Percentiles rank a stretch among this genome's conserved stretches.
Conservation (phyloP, 2,329 filamentous ascomycete species). For the Aspergillus uvarum region DNA sequence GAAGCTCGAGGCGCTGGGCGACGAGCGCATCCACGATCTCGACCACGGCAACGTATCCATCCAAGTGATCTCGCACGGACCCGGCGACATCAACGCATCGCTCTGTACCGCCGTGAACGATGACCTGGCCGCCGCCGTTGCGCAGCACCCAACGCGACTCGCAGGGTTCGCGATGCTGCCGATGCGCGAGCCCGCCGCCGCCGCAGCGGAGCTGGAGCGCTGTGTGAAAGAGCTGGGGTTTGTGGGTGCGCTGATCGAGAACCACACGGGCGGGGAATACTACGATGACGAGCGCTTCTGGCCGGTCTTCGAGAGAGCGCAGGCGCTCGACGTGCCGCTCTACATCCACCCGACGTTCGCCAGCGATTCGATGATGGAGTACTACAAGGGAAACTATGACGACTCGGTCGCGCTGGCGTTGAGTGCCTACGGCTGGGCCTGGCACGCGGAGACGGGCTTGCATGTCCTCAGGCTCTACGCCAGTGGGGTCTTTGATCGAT, state of each 20-base stretch:
- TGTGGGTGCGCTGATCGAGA: slow-evolving; percentile 51
- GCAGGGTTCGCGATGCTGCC: slow-evolving; percentile 47
- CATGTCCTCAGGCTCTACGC: slow-evolving; percentile 49
- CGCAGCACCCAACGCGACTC: slow-evolving; percentile 37
- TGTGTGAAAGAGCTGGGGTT: slow-evolving; percentile 49
- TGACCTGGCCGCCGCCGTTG: slow-evolving; percentile 32
- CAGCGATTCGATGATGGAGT: slow-evolving; percentile 24
- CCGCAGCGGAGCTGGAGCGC: slow-evolving; percentile 37
- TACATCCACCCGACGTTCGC: slow-evolving; percentile 54
- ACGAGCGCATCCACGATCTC: slow-evolving; percentile 11
- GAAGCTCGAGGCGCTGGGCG: slow-evolving; percentile 14
- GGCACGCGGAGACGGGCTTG: slow-evolving; percentile 39
- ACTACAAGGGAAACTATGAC: slow-evolving; percentile 41
- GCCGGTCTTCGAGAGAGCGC: slow-evolving; percentile 44
- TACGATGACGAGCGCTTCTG: slow-evolving; percentile 48
- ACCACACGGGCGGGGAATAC: slow-evolving; percentile 39
- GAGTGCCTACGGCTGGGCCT: slow-evolving; percentile 33
- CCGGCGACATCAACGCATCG: slow-evolving; percentile 9
- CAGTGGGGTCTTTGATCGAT: slow-evolving; percentile 56
- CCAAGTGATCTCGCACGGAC: slow-evolving; percentile 19
- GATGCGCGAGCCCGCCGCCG: slow-evolving; percentile 36
- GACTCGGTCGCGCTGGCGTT: slow-evolving; percentile 18
- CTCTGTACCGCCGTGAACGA: slow-evolving; percentile 31
- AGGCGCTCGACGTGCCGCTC: slow-evolving; percentile 51
- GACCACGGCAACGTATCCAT: slow-evolving; percentile 6